Evolutionary conservation across 306 rosid species (phyloP).

Genomic region (Corylus heterophylla): DNA sequence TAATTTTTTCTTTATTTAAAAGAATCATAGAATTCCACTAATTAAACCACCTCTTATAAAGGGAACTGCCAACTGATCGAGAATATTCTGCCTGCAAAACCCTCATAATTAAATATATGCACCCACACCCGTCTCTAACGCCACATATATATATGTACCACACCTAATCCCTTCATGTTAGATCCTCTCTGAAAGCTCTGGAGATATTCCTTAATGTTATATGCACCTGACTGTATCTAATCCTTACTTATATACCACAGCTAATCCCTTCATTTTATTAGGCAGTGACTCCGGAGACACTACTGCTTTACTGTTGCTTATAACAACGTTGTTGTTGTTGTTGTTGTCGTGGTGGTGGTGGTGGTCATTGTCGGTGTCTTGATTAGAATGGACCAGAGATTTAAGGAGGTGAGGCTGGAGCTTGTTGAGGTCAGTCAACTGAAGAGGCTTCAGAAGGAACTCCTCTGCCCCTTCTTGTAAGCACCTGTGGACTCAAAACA

Average conservation of each 20-base stretch:
- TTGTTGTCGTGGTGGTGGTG: not conserved
- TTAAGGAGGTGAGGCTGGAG: slow-evolving; percentile 67
- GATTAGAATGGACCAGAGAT: slow-evolving; percentile 35
- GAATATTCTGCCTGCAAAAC: not conserved
- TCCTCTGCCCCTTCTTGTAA: slow-evolving; percentile 93
- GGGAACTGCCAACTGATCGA: not conserved
- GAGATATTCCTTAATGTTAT: not conserved
- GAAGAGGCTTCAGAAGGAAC: slow-evolving; percentile 88
- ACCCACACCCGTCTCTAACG: too few species aligned
- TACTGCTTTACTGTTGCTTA: slow-evolving; percentile 60
- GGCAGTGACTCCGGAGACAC: slow-evolving; percentile 56
- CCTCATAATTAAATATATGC: not conserved
- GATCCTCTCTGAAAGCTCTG: too few species aligned
- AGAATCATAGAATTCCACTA: not conserved
- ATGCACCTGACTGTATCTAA: not conserved
- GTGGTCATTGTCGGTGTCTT: not conserved
- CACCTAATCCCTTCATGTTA: too few species aligned
- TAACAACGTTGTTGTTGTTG: not conserved
- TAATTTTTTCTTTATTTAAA: too few species aligned
- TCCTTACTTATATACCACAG: slow-evolving; percentile 29
- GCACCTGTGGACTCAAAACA: slow-evolving; percentile 55
- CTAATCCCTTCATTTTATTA: slow-evolving; percentile 52
- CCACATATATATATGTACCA: too few species aligned
- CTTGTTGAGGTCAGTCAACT: slow-evolving; percentile 75
- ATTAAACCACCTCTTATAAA: not conserved